Percentiles rank a stretch among this genome's conserved stretches.
Conservation (phyloP, 176 grass and related monocot species). For the Echinochloa phyllopogon region DNA sequence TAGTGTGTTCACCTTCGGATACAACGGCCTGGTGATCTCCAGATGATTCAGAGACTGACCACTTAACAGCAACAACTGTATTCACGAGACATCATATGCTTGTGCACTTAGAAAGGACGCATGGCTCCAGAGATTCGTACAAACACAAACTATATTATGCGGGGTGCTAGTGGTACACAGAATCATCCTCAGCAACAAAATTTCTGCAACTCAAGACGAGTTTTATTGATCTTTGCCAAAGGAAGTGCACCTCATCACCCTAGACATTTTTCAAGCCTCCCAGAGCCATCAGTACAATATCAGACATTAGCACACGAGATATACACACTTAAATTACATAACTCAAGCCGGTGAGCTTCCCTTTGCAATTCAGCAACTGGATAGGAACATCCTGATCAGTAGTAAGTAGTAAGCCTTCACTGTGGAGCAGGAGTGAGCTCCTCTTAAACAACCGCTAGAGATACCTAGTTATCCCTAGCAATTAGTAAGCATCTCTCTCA, state of each 20-base stretch:
- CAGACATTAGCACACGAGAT: constrained; percentile 38
- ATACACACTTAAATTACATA: constrained; percentile 31
- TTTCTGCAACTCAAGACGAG: constrained; percentile 29
- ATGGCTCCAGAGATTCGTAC: neutral
- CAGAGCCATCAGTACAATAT: constrained; percentile 25
- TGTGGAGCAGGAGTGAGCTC: constrained; percentile 29
- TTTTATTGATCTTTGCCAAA: constrained; percentile 36
- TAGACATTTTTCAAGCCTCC: constrained; percentile 26
- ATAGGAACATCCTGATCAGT: constrained; percentile 40
- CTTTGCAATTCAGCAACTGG: constrained; percentile 45
- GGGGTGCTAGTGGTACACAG: neutral
- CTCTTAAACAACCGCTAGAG: constrained; percentile 33
- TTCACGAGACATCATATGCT: neutral
- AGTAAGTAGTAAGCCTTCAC: constrained; percentile 32
- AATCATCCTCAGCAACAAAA: neutral
- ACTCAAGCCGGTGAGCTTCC: constrained; percentile 29
- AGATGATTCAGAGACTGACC: neutral
- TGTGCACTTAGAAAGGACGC: neutral
- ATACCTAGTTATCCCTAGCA: constrained; percentile 31
- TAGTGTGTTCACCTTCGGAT: neutral
- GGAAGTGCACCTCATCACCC: constrained; percentile 30
- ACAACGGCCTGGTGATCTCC: neutral
- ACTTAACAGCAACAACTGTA: neutral
- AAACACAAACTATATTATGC: neutral
- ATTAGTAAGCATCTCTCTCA: constrained; percentile 45